These are phyloP conservation scores for Entoloma clypeatum DNA, from an alignment of 1,284 basidiomycete genomes.

Conservation along the genomic window DNA sequence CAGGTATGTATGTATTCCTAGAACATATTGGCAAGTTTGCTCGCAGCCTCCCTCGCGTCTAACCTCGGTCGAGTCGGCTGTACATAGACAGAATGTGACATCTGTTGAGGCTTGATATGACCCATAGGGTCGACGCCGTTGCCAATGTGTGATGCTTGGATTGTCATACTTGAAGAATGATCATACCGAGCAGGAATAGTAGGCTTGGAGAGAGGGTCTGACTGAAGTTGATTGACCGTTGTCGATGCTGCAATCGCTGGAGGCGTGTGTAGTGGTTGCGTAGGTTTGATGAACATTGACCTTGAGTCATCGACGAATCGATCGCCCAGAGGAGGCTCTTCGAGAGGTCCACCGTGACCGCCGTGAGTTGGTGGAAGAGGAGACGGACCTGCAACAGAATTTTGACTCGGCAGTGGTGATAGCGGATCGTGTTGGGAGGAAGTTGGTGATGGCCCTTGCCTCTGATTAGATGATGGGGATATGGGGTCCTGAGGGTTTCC, in stretches of 20 bases:
- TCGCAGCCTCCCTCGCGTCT: constrained; percentile 71
- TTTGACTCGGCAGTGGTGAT: constrained; percentile 36
- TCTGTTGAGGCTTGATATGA: constrained; percentile 49
- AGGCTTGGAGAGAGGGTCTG: constrained; percentile 21
- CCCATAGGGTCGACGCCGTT: constrained; percentile 60
- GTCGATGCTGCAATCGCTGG: constrained; percentile 30
- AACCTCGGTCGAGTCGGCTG: constrained; percentile 64
- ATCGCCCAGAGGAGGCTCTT: constrained; percentile 55
- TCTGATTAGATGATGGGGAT: constrained; percentile 26
- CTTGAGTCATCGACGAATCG: constrained; percentile 67
- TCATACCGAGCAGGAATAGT: constrained; percentile 20
- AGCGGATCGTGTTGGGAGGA: constrained; percentile 25
- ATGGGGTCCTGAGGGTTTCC: constrained; percentile 23
- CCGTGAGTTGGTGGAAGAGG: constrained; percentile 25
- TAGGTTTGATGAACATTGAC: constrained; percentile 66
- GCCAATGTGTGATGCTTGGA: constrained; percentile 23
- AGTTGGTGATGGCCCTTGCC: constrained; percentile 29
- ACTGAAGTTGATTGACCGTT: constrained; percentile 12
- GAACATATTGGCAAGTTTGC: constrained; percentile 85
- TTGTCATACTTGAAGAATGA: constrained; percentile 21
- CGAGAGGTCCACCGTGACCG: constrained; percentile 21
- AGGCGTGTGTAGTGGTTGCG: constrained; percentile 33
- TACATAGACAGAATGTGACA: constrained; percentile 66
- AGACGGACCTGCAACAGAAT: constrained; percentile 52
- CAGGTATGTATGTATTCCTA: constrained; percentile 28